Base-by-base conservation (phyloP, 2,329 filamentous ascomycete genomes). In the Pyrenochaeta sp. region DNA sequence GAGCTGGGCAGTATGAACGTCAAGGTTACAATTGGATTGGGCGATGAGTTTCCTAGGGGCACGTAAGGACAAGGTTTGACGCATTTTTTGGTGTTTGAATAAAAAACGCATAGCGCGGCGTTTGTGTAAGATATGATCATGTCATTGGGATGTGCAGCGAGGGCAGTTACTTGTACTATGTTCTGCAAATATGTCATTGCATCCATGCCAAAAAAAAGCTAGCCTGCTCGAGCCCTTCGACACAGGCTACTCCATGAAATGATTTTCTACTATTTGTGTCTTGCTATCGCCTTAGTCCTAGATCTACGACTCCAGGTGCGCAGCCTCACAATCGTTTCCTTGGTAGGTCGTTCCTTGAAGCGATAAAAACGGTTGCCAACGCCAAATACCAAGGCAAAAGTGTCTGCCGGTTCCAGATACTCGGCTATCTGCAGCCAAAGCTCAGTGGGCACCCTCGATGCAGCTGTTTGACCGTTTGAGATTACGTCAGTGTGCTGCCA, bases 1-100 rank as follows among this genome's bases (percentile, higher is more conserved):
- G 95, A 99, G 79, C 78, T 99, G 69, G 89, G 96, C 71, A 96
- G 92, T 75, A 99, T 99, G 95, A 99, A 99, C 75, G 92, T 99
- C n/a, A 90, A 93, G 58, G 94, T 96, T 54, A 84, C 90, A 52
- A 81, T 99, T 78, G 91, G 94, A 80, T 79, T 99, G 62, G 92
- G 92, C 68, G 95, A 99, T 73, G 92, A 98, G 78, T 99, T 99
- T 75, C 92, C 92, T 4, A 55, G 59, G 18, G 45, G 40, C 7
- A n/a, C 11, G 32, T 31, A 29, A 20, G 14, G 1, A 11, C 2
- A 23, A 30, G 30, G 7, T 9, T 23, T 14, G 7, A 14, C 35
- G 31, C 40, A 43, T 44, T 35, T 40, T 43, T 14, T 33, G 43
- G 42, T 29, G 40, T 27, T 30, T 40, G 41, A 37, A 32, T 29